Base-by-base conservation (phyloP, 495 filamentous ascomycete genomes). In the Hypoxylon rickii region DNA sequence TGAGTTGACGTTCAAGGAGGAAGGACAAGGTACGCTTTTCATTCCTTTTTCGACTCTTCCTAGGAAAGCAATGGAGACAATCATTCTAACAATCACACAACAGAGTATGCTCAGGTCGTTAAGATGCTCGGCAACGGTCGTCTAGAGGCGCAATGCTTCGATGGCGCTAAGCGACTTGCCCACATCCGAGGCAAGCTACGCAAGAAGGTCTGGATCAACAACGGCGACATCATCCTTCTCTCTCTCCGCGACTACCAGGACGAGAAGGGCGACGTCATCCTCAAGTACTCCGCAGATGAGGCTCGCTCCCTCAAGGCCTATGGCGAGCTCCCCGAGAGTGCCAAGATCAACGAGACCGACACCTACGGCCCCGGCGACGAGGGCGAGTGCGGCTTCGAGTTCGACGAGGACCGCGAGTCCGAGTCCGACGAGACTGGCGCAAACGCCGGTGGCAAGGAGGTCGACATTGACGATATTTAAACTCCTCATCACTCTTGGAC, bases 321-420 rank as follows among this genome's bases (percentile, higher is more conserved):
- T 68, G 94, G 95, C 69, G 94, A 98, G 77, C 82, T 98, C 53
- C 94, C 94, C 49, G 94, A 97, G 74, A 90, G 83, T 64, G 94
- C 95, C 70, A 97, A 97, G 88, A 97, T 97, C 83, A 97, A 97
- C 82, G 93, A 97, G 84, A 96, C 93, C 51, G 93, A 96, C 75
- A 95, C 91, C 59, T 96, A 91, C 72, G 79, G 79, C 40, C 79
- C 81, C 68, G 80, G 85, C 70, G 86, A 81, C 63, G 86, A 87
- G 55, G 87, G 86, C 69, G 87, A 89, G 63, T 89, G 86, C 75
- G 86, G 86, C 72, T 90, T 90, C 79, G 87, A 90, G 76, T 90
- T 90, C 77, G 87, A 88, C 69, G 88, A 88, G 72, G 95, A 97
- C 74, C 91, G 90, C 67, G 96, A 93, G 68, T 80, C 74, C 33